Percentiles rank a stretch among this genome's conserved stretches.
Conservation (phyloP, 148 eudicot genomes). For the Chenopodium berlandieri region DNA sequence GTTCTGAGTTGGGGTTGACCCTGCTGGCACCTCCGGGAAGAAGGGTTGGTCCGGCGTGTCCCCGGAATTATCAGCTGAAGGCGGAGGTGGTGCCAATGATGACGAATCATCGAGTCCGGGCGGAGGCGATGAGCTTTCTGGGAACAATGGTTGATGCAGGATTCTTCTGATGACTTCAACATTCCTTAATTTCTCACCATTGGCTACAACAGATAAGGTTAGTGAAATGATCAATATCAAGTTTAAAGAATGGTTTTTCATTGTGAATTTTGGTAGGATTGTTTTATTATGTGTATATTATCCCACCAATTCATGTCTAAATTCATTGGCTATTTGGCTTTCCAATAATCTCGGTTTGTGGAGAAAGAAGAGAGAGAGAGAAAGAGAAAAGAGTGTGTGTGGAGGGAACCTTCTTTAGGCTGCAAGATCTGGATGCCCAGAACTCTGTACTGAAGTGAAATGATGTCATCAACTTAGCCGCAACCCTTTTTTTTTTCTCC, state of each 20-base stretch:
- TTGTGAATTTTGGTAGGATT: conserved; percentile 14
- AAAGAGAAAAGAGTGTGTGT: neutral
- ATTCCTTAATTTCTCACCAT: conserved; percentile 14
- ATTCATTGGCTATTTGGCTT: conserved; percentile 12
- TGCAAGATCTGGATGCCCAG: conserved; percentile 34
- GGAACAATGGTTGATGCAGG: conserved; percentile 77
- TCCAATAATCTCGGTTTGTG: neutral
- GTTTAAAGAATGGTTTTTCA: conserved; percentile 23
- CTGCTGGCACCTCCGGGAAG: conserved; percentile 75
- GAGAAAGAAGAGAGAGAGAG: neutral
- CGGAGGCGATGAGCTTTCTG: conserved; percentile 53
- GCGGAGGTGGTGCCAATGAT: conserved; percentile 30
- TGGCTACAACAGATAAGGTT: conserved; percentile 22
- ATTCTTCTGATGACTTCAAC: conserved; percentile 46
- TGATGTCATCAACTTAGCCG: conserved; percentile 29
- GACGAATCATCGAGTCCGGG: conserved; percentile 29
- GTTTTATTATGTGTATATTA: neutral
- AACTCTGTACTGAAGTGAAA: conserved; percentile 15
- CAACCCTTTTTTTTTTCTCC: neutral
- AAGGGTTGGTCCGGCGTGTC: conserved; percentile 64
- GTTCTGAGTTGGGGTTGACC: conserved; percentile 35
- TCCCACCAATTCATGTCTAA: conserved; percentile 25
- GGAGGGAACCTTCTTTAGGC: conserved; percentile 25
- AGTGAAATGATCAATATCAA: conserved; percentile 21
- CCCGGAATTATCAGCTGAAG: conserved; percentile 35